A percentile compares a stretch with the other conserved stretches of the same genome.
These are phyloP conservation scores for Ceratocystis albifundus DNA, from an alignment of 2,329 filamentous ascomycete genomes.

Conservation along the genomic window DNA sequence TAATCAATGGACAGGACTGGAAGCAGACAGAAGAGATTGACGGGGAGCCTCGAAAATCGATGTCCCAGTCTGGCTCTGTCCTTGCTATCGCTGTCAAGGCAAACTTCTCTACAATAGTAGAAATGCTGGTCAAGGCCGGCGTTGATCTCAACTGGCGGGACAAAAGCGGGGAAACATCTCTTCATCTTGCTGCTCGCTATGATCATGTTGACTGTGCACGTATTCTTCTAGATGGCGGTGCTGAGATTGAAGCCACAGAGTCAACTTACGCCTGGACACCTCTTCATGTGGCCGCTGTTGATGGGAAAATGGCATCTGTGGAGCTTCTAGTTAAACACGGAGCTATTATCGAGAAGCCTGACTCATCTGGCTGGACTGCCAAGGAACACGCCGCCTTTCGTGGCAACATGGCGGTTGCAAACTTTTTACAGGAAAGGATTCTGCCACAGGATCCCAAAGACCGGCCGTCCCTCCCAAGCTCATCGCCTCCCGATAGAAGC, in stretches of 20 bases:
- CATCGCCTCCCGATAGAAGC: slow-evolving; percentile 15
- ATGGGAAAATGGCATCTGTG: slow-evolving; percentile 66
- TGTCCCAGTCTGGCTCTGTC: slow-evolving; percentile 76
- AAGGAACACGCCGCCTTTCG: slow-evolving; percentile 85
- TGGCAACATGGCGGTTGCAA: slow-evolving; percentile 74
- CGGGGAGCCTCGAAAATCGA: slow-evolving; percentile 51
- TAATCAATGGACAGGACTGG: slow-evolving; percentile 73
- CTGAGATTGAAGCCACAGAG: slow-evolving; percentile 65
- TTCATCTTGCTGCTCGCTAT: slow-evolving; percentile 84
- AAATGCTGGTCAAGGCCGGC: slow-evolving; percentile 76
- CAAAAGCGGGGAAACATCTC: slow-evolving; percentile 74
- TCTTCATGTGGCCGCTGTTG: slow-evolving; percentile 84
- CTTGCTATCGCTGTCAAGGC: slow-evolving; percentile 78
- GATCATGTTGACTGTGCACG: slow-evolving; percentile 71
- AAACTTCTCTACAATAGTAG: slow-evolving; percentile 74
- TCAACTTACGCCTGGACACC: slow-evolving; percentile 88
- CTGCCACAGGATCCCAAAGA: slow-evolving; percentile 23
- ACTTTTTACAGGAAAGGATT: slow-evolving; percentile 40
- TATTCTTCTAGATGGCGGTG: slow-evolving; percentile 62
- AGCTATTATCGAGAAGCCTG: slow-evolving; percentile 59
- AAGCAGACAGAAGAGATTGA: slow-evolving; percentile 46
- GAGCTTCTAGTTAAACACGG: slow-evolving; percentile 67
- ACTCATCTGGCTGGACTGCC: slow-evolving; percentile 87
- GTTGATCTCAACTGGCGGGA: slow-evolving; percentile 93
- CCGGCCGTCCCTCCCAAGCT: slow-evolving; percentile 11